Evolutionary conservation across 768 basidiomycete species (phyloP).

Genomic region (Rhodosporidiobolus sp.): DNA sequence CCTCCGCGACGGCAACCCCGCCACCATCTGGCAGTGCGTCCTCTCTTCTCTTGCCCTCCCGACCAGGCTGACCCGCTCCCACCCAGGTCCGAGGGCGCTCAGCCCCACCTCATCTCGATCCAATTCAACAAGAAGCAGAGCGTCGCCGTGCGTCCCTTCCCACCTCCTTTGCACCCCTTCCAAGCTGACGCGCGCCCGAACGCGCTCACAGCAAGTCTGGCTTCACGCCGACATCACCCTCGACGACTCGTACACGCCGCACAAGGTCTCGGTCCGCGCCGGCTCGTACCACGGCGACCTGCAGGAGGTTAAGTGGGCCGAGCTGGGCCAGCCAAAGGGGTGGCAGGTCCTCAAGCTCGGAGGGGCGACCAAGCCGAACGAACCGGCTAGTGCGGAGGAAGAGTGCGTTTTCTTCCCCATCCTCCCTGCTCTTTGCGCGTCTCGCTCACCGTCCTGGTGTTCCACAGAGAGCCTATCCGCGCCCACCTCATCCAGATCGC

Average conservation of each 20-base stretch:
- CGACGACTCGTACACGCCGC: constrained; percentile 97
- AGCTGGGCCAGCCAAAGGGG: constrained; percentile 85
- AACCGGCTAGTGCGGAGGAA: constrained; percentile 70
- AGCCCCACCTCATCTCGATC: constrained; percentile 91
- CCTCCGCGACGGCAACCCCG: constrained; percentile 68
- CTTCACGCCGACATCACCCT: constrained; percentile 72
- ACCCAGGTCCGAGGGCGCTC: constrained; percentile 73
- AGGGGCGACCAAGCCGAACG: constrained; percentile 53
- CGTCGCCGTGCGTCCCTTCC: constrained; percentile 63
- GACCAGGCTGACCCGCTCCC: not conserved
- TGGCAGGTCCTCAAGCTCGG: constrained; percentile 86
- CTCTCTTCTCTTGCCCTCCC: not conserved
- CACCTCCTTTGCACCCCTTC: not conserved
- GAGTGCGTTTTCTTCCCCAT: constrained; percentile 56
- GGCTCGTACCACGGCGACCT: constrained; percentile 88
- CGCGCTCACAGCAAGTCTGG: constrained; percentile 67
- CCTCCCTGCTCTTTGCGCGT: not conserved
- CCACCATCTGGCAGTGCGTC: constrained; percentile 97
- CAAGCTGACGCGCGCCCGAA: not conserved
- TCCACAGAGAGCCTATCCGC: constrained; percentile 71
- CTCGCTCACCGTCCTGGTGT: not conserved
- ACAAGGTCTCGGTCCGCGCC: constrained; percentile 81
- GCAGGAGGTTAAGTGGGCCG: constrained; percentile 70
- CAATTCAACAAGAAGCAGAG: constrained; percentile 87
- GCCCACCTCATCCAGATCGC: constrained; percentile 88